phyloP scores from a whole-genome alignment of 129 eudicot genomes.

The Lactuca sativa region DNA sequence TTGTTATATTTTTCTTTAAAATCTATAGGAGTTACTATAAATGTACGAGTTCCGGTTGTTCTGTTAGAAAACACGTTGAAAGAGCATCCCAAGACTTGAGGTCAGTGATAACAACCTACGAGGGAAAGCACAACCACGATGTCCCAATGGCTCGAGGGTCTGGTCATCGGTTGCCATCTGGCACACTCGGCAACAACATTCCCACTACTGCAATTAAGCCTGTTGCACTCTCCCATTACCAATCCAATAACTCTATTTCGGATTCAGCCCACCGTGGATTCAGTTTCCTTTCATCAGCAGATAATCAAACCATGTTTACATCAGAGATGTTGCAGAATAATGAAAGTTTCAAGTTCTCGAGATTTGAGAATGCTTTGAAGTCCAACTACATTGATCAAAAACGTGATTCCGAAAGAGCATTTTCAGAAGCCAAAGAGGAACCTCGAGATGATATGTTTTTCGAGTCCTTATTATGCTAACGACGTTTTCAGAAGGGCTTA shows the following conservation, averaged over 20 bases:
- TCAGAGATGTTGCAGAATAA: constrained; percentile 58
- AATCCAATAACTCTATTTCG: constrained; percentile 29
- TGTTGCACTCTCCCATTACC: constrained; percentile 37
- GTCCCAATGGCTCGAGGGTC: constrained; percentile 93
- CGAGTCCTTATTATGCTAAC: constrained; percentile 55
- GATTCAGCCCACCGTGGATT: constrained; percentile 27
- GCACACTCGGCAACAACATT: constrained; percentile 27
- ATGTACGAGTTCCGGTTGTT: constrained; percentile 72
- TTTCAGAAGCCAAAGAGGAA: constrained; percentile 63
- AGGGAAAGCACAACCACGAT: constrained; percentile 92
- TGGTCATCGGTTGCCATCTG: constrained; percentile 44
- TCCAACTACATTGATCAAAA: constrained; percentile 42
- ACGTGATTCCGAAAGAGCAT: constrained; percentile 31
- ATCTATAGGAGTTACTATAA: constrained; percentile 83
- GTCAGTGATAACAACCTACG: constrained; percentile 88
- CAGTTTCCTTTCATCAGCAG: constrained; percentile 32
- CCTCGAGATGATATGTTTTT: constrained; percentile 66
- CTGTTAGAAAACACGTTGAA: constrained; percentile 86
- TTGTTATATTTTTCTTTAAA: background rate
- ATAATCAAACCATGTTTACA: constrained; percentile 49
- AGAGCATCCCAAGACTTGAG: constrained; percentile 71
- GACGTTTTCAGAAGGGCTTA: constrained; percentile 6
- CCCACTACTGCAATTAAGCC: constrained; percentile 56
- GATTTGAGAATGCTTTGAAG: constrained; percentile 45
- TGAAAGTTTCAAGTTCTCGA: constrained; percentile 42